Conservation (phyloP, 2,329 filamentous ascomycete species). For the Fusarium scirpi region DNA sequence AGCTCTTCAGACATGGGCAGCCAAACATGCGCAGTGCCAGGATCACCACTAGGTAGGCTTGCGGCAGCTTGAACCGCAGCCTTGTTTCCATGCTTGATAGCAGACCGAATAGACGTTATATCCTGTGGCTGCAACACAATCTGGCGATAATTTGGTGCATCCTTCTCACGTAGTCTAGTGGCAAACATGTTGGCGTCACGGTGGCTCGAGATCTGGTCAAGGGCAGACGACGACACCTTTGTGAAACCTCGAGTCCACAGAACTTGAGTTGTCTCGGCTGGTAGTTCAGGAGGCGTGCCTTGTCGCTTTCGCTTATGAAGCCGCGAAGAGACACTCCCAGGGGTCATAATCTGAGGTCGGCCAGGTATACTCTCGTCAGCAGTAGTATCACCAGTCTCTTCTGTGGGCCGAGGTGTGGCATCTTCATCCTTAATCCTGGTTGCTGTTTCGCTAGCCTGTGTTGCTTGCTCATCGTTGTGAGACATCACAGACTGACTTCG, state of each 20-base stretch:
- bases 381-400: conserved; percentile 68
- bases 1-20: conserved; percentile 80
- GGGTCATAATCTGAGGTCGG: conserved; percentile 54
- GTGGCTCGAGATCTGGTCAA: conserved; percentile 82
- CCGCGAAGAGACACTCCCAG: conserved; percentile 54
- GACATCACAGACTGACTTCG: conserved; percentile 62
- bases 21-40: conserved; percentile 68
- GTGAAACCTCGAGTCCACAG: conserved; percentile 81
- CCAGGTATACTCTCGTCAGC: conserved; percentile 64
- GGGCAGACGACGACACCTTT: conserved; percentile 76
- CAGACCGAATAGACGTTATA: conserved; percentile 80
- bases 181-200: conserved; percentile 85
- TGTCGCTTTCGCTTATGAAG: conserved; percentile 69
- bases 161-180: conserved; percentile 77
- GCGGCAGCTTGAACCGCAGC: conserved; percentile 71
- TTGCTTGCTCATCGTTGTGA: conserved; percentile 61
- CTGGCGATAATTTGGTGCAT: conserved; percentile 80
- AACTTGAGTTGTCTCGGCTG: conserved; percentile 73
- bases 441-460: conserved; percentile 55
- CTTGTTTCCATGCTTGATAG: conserved; percentile 79
- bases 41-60: conserved; percentile 70
- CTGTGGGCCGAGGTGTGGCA: conserved; percentile 64
- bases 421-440: conserved; percentile 70
- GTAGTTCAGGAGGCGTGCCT: conserved; percentile 60
- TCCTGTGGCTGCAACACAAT: conserved; percentile 82